These are phyloP conservation scores for Dipteronia sinensis DNA, from an alignment of 345 rosid genomes.

Conservation along the genomic window DNA sequence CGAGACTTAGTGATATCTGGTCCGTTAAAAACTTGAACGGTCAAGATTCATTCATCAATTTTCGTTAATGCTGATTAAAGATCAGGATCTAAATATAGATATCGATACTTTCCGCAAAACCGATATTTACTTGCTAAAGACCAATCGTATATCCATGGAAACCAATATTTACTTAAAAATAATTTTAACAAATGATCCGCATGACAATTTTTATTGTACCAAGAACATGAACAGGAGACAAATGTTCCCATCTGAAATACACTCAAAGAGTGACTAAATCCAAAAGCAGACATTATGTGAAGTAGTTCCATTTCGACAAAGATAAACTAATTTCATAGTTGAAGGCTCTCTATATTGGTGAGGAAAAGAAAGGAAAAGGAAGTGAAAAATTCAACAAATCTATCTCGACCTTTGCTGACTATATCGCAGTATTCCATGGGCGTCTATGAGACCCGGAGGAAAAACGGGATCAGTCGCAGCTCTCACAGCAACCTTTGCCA, in stretches of 20 bases:
- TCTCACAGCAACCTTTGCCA: conserved; percentile 57
- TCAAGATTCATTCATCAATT: background rate
- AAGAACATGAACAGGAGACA: too few relatives aligned
- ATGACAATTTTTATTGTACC: background rate
- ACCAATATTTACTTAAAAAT: too few relatives aligned
- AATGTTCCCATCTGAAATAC: too few relatives aligned
- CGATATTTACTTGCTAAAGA: too few relatives aligned
- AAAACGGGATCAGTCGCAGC: conserved; percentile 63
- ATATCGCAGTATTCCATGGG: conserved; percentile 46
- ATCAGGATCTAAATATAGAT: too few relatives aligned
- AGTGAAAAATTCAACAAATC: conserved; percentile 11
- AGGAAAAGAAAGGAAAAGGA: background rate
- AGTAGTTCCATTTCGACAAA: background rate
- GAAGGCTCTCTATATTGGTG: conserved; percentile 23
- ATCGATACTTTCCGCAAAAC: too few relatives aligned
- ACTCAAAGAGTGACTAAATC: background rate
- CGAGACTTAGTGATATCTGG: background rate
- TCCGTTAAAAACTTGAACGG: background rate
- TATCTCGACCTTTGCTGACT: conserved; percentile 41
- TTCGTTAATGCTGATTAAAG: too few relatives aligned
- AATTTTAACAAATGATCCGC: background rate
- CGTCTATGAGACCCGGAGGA: conserved; percentile 58
- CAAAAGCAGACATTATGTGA: background rate
- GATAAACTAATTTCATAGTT: background rate
- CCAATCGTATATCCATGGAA: too few relatives aligned